Evolutionary conservation across 2,329 filamentous ascomycete species (phyloP).

Genomic region (Thermomyces lanuginosus): DNA sequence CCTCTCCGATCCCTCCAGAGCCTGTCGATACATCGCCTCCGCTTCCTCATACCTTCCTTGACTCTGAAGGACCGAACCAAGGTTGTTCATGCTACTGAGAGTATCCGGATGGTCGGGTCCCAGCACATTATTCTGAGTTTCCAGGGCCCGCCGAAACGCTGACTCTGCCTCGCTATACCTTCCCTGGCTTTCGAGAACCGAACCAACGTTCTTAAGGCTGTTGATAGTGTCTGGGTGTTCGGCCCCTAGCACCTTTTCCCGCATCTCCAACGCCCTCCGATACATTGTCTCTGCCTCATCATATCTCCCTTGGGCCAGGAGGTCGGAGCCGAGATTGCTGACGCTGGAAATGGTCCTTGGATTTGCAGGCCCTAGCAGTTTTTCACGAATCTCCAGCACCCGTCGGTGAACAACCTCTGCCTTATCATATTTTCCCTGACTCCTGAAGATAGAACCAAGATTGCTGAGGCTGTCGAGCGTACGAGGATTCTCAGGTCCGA

Average conservation of each 20-base stretch:
- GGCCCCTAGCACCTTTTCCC: background rate
- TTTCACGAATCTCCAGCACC: constrained; percentile 3
- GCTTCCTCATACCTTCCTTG: background rate
- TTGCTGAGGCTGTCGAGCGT: too few relatives aligned
- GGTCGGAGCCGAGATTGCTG: constrained; percentile 5
- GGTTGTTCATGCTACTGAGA: background rate
- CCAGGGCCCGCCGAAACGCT: background rate
- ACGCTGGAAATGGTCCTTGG: constrained; percentile 8
- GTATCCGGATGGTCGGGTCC: background rate
- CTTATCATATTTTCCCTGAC: too few relatives aligned
- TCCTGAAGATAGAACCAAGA: too few relatives aligned
- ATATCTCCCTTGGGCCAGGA: background rate
- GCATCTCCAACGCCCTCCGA: background rate
- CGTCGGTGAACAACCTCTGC: too few relatives aligned
- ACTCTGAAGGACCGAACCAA: too few relatives aligned
- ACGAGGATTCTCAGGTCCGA: too few relatives aligned
- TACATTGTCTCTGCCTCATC: background rate
- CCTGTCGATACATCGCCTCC: background rate
- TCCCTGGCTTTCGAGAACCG: background rate
- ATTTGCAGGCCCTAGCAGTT: constrained; percentile 7
- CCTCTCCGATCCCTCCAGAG: background rate
- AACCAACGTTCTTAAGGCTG: background rate
- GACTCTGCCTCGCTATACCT: background rate
- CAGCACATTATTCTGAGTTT: background rate
- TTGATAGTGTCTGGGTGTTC: background rate